Conservation (phyloP, 129 eudicot genomes). For the Artemisia argyi region DNA sequence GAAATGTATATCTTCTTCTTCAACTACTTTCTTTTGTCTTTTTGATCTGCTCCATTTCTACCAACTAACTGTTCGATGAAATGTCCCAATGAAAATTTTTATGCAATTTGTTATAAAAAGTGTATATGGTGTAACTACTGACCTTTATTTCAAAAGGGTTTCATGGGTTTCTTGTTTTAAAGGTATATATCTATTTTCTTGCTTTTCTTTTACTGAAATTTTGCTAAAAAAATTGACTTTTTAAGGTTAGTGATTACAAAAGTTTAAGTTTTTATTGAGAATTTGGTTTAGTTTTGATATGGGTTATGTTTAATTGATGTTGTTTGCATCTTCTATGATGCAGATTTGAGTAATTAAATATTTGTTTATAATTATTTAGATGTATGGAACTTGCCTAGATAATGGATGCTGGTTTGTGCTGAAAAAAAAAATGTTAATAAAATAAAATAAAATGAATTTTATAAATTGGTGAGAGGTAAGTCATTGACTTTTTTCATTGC, state of each 20-base stretch:
- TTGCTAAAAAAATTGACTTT: conserved; percentile 24
- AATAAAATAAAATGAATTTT: conserved; percentile 15
- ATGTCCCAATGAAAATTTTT: conserved; percentile 26
- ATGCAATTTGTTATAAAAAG: conserved; percentile 5
- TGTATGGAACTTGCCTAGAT: conserved; percentile 33
- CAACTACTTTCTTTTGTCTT: conserved; percentile 32
- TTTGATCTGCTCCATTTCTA: conserved; percentile 50
- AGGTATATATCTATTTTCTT: conserved; percentile 52
- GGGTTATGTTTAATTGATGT: conserved; percentile 25
- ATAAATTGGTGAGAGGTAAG: conserved; percentile 24
- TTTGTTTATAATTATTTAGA: conserved; percentile 8
- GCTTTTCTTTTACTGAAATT: conserved; percentile 22
- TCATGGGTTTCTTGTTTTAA: conserved; percentile 15
- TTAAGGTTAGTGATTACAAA: conserved; percentile 9
- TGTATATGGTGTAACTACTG: neutral
- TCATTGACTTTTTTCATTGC: conserved; percentile 29
- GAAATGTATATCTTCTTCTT: conserved; percentile 30
- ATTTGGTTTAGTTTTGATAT: conserved; percentile 22
- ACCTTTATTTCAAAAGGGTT: conserved; percentile 20
- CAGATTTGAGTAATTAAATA: conserved; percentile 26
- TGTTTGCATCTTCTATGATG: conserved; percentile 22
- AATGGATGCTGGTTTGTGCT: conserved; percentile 24
- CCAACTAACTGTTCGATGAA: conserved; percentile 39
- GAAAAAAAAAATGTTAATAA: neutral
- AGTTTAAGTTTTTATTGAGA: conserved; percentile 5